Conservation (phyloP, 768 basidiomycete genomes). For the Suillus plorans region DNA sequence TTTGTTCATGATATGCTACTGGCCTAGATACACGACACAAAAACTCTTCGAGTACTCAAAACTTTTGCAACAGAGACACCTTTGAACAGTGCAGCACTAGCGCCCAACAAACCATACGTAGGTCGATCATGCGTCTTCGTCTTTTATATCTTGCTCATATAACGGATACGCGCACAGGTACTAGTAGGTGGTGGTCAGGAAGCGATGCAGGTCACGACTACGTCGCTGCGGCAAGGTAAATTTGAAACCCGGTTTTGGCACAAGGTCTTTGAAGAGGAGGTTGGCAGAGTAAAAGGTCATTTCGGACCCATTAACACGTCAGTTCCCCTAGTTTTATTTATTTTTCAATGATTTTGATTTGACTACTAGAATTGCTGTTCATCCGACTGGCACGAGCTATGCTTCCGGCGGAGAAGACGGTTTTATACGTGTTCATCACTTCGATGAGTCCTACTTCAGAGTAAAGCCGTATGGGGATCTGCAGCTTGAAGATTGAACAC, state of each 20-base stretch:
- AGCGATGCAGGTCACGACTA: constrained; percentile 96
- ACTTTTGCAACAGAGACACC: constrained; percentile 93
- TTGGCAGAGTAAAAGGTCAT: constrained; percentile 96
- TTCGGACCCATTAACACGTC: constrained; percentile 97
- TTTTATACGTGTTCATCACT: constrained; percentile 88
- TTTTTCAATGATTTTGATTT: constrained; percentile 2
- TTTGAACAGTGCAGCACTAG: constrained; percentile 88
- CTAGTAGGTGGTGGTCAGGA: constrained; percentile 97
- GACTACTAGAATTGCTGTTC: constrained; percentile 76
- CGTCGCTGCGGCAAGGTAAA: constrained; percentile 90
- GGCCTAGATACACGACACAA: constrained; percentile 79
- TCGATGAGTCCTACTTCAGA: constrained; percentile 93
- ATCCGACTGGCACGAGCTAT: constrained; percentile 84
- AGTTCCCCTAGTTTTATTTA: constrained; percentile 31
- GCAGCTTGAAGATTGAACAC: constrained; percentile 60
- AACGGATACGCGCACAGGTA: constrained; percentile 44
- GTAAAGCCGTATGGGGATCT: constrained; percentile 90
- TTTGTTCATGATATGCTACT: neutral
- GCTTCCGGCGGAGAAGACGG: constrained; percentile 98
- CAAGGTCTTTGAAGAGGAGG: constrained; percentile 93
- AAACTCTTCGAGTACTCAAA: constrained; percentile 88
- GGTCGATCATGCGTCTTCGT: constrained; percentile 19
- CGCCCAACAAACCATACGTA: constrained; percentile 84
- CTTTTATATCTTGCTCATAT: neutral
- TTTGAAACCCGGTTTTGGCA: constrained; percentile 99